Base-by-base conservation (phyloP, 768 basidiomycete genomes). In the Rhizopogon vesiculosus region DNA sequence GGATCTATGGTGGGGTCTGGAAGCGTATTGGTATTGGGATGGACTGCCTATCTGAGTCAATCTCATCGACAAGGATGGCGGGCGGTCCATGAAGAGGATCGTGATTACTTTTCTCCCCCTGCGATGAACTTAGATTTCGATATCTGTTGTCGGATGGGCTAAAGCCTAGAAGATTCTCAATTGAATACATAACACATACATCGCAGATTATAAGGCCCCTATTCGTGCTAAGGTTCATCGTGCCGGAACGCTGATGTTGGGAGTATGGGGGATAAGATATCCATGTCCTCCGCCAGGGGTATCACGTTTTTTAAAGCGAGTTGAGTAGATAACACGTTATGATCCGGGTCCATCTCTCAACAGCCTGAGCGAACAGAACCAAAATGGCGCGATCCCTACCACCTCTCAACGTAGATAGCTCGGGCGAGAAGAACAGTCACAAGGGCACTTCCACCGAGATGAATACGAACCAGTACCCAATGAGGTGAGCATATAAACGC, bases 391-490 rank as follows among this genome's bases (percentile, higher is more conserved):
- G 45, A 42, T 6, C 7, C 29, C 25, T 44, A 42, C 40, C 50
- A 25, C 41, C 16, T 40, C 25, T 25, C 25, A 25, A 55, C 7
- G 51, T 59, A 28, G 45, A 39, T 39, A n/a, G 43, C 45, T 13
- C 22, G 45, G 51, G 25, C n/a, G n/a, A 53, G 42, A 55, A 59
- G 58, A 44, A 18, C 13, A 48, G 59, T 60, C 54, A 62, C 55
- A 61, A 28, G 53, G 57, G 28, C 25, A 44, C 58, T 63, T 25
- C 52, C 55, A 58, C 56, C 59, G 61, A 56, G 45, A 59, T 57
- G 50, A 59, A 56, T n/a, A 41, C 49, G 57, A 49, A 59, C 56
- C 45, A 59, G 55, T 19, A 41, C 49, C 56, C 38, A 55, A 41
- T 22, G 42, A 28, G 56, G 13, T 55, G 18, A 35, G 29, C 56